Conservation (phyloP, 768 basidiomycete genomes). For the Candolleomyces aberdarensis region DNA sequence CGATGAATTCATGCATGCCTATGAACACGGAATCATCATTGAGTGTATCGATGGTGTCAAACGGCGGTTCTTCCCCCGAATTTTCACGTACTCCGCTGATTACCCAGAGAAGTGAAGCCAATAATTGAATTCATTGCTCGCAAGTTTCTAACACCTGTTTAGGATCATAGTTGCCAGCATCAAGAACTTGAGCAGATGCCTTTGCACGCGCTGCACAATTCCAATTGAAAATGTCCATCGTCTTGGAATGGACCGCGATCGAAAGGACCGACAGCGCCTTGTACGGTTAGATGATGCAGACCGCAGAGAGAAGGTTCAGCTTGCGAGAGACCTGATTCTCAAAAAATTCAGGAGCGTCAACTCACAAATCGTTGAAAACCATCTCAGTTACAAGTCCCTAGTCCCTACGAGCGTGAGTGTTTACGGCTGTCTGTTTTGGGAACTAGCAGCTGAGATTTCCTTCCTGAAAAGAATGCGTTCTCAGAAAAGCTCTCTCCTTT, state of each 20-base stretch:
- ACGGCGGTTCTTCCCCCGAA: constrained; percentile 4
- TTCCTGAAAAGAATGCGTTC: constrained; percentile 28
- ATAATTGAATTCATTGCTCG: background rate
- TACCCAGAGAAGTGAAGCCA: constrained; percentile 7
- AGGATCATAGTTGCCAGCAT: constrained; percentile 29
- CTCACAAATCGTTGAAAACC: background rate
- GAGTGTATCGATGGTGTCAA: constrained; percentile 1
- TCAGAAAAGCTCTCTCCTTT: constrained; percentile 11
- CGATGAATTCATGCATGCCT: constrained; percentile 4
- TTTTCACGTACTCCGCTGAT: constrained; percentile 9
- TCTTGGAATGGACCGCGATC: constrained; percentile 21
- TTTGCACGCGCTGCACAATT: constrained; percentile 32
- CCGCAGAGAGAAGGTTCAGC: background rate
- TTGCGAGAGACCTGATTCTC: background rate
- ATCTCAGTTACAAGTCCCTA: background rate
- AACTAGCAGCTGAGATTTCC: background rate
- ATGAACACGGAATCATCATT: constrained; percentile 1
- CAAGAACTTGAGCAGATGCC: constrained; percentile 30
- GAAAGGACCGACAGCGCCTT: background rate
- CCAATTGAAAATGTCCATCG: constrained; percentile 20
- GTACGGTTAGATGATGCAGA: background rate
- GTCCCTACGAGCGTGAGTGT: background rate
- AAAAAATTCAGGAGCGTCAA: background rate
- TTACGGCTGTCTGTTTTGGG: no score
- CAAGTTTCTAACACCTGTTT: background rate